Base-by-base conservation (phyloP, 140 eudicot species). In the Flaveria floridana region DNA sequence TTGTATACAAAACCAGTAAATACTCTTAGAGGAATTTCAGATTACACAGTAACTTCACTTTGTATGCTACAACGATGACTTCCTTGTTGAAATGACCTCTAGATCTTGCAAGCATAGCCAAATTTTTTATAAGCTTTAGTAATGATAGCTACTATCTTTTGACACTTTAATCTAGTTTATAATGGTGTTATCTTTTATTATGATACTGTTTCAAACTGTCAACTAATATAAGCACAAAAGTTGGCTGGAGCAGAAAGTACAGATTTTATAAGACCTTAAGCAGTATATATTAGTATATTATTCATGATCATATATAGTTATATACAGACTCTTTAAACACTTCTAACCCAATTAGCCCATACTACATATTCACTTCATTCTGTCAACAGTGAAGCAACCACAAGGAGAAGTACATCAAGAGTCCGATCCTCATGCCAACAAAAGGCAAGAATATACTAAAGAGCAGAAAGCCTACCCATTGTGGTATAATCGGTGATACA, bases 391-490 rank as follows among this genome's bases (percentile, higher is more conserved):
- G 9, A 16, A 16, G 8, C 41, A 6, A 34, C 41, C 41, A 4
- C 41, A 34, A 34, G 10, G 23, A n/a, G 16, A n/a, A 16, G 21
- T 16, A 50, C 15, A 50, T 50, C 56, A 50, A 50, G 56, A 3
- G 20, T 50, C 28, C 2, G 20, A 19, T 25, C 20, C 20, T 55
- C 5, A 19, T 55, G 62, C 47, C 30, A 55, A 67, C 75, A 26
- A 47, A 41, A 25, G 16, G 8, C 11, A 62, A 50, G 53, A 61
- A 48, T 52, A 48, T 42, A 56, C 18, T 34, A 19, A 73, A 15
- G 70, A 23, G 11, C 39, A 62, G 70, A 42, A 72, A 69, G 30
- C 88, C 65, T 94, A 94, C 99, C 99, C 99, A 94, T 78, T 90
- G 97, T 20, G 99, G 91, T 72, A 90, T 79, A 53, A 87, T 82